Conservation (phyloP, 495 filamentous ascomycete species). For the Trichoderma orchidacearum region DNA sequence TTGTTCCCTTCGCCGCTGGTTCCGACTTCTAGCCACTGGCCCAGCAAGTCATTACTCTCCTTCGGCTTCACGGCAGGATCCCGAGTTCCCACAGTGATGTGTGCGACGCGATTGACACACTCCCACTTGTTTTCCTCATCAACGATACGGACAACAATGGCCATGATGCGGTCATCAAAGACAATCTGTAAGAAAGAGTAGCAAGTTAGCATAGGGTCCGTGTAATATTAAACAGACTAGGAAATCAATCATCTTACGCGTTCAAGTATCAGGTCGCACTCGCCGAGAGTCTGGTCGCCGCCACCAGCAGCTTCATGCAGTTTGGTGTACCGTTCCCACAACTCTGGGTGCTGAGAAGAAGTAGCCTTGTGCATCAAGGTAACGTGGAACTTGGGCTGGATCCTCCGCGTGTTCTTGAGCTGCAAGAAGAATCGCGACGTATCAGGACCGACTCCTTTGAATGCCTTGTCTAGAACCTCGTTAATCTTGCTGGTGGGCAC, state of each 20-base stretch:
- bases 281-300: constrained; percentile 23
- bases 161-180: constrained; percentile 76
- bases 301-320: constrained; percentile 27
- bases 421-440: constrained; percentile 57
- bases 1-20: constrained; percentile 24
- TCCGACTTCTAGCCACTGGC: constrained; percentile 45
- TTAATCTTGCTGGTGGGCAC: constrained; percentile 45
- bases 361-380: constrained; percentile 75
- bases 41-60: constrained; percentile 80
- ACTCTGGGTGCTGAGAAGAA: constrained; percentile 39
- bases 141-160: constrained; percentile 62
- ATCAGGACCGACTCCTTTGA: constrained; percentile 34
- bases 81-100: constrained; percentile 80
- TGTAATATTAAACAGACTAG: neutral
- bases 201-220: neutral
- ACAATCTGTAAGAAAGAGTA: constrained; percentile 28
- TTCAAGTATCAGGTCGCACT: constrained; percentile 37
- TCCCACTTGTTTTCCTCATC: constrained; percentile 40
- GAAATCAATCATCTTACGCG: constrained; percentile 11
- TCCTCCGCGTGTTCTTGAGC: constrained; percentile 54
- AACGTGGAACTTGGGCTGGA: constrained; percentile 84
- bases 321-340: constrained; percentile 56
- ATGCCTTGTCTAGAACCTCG: constrained; percentile 51
- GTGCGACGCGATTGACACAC: constrained; percentile 65
- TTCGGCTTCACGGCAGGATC: constrained; percentile 64